Conservation (phyloP, 768 basidiomycete genomes). For the Boletus huronensis region DNA sequence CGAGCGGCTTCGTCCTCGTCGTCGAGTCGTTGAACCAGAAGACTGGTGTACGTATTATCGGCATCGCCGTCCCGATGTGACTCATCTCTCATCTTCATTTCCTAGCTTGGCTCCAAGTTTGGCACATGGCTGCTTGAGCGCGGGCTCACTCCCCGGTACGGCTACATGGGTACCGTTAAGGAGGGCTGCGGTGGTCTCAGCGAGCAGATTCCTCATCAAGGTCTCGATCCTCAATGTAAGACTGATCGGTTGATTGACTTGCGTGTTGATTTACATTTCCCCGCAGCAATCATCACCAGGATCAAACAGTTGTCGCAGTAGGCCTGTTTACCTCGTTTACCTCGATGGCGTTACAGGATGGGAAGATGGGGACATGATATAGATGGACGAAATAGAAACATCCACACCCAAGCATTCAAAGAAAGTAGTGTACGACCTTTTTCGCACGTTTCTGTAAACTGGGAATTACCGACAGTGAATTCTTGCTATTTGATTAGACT, state of each 20-base stretch:
- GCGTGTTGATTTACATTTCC: not conserved
- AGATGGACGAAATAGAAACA: not conserved
- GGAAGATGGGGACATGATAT: not conserved
- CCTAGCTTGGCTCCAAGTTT: slow-evolving; percentile 70
- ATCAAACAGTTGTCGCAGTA: slow-evolving; percentile 40
- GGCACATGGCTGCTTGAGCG: slow-evolving; percentile 88
- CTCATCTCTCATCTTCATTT: not conserved
- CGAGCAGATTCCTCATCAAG: slow-evolving; percentile 83
- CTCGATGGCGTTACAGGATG: not conserved
- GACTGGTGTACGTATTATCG: slow-evolving; percentile 59
- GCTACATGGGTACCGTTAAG: slow-evolving; percentile 76
- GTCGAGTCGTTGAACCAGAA: slow-evolving; percentile 87
- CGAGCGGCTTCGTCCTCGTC: slow-evolving; percentile 74
- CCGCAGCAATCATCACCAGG: slow-evolving; percentile 44
- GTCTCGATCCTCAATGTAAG: slow-evolving; percentile 75
- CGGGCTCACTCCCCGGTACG: slow-evolving; percentile 72
- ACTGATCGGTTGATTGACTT: slow-evolving; percentile 3
- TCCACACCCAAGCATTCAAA: no score
- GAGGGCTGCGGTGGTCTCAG: slow-evolving; percentile 74
- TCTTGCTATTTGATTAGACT: no score
- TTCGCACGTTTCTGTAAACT: not conserved
- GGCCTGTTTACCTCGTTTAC: not conserved
- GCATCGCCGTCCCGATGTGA: not conserved
- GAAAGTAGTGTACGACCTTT: slow-evolving; percentile 6
- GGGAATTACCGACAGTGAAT: not conserved